phyloP scores from a whole-genome alignment of 2,329 filamentous ascomycete genomes.

The Epichloe coenophiala region DNA sequence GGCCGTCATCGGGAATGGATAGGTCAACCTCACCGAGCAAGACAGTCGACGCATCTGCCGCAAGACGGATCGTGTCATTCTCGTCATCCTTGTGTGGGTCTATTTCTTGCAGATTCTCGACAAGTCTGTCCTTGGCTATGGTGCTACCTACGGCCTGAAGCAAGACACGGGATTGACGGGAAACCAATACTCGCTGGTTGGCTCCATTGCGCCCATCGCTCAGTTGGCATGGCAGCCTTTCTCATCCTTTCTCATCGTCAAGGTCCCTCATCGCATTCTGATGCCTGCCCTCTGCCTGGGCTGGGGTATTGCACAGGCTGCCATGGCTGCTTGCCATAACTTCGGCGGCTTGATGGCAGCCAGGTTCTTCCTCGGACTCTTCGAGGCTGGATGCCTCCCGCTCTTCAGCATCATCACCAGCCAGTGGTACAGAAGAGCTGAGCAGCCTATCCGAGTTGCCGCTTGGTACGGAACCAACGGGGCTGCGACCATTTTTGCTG shows the following conservation, averaged over 20 bases:
- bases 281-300: slow-evolving; percentile 36
- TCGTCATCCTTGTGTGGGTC: slow-evolving; percentile 42
- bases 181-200: slow-evolving; percentile 42
- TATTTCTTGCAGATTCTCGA: slow-evolving; percentile 47
- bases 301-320: slow-evolving; percentile 29
- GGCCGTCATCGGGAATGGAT: not conserved
- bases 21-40: slow-evolving; percentile 9
- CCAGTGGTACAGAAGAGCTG: slow-evolving; percentile 34
- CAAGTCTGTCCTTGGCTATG: slow-evolving; percentile 43
- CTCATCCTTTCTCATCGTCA: slow-evolving; percentile 45
- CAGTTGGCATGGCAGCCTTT: slow-evolving; percentile 49
- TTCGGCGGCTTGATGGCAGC: slow-evolving; percentile 35
- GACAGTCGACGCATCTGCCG: slow-evolving; percentile 33
- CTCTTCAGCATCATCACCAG: slow-evolving; percentile 33
- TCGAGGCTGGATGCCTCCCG: slow-evolving; percentile 38
- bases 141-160: slow-evolving; percentile 40
- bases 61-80: slow-evolving; percentile 48
- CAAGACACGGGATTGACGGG: slow-evolving; percentile 35
- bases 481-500: slow-evolving; percentile 41
- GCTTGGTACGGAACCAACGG: slow-evolving; percentile 56
- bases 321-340: slow-evolving; percentile 32
- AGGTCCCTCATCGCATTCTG: slow-evolving; percentile 43
- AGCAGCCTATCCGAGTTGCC: slow-evolving; percentile 50
- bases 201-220: slow-evolving; percentile 44
- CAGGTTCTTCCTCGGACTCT: slow-evolving; percentile 33